These are phyloP conservation scores for Dioszegia aurantiaca DNA, from an alignment of 768 basidiomycete genomes.

Conservation along the genomic window DNA sequence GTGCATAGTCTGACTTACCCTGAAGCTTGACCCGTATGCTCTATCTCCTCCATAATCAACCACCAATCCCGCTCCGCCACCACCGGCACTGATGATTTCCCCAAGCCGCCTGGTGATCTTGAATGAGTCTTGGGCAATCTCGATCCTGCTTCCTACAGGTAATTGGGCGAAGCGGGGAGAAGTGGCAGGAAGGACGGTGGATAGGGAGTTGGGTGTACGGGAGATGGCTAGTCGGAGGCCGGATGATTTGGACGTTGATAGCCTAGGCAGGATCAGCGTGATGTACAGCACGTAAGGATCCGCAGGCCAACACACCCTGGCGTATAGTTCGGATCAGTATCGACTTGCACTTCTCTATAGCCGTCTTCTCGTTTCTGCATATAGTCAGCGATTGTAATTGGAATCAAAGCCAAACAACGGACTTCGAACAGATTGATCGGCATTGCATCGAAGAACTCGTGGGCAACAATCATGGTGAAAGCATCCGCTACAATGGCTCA, in stretches of 20 bases:
- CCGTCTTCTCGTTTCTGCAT: conserved; percentile 61
- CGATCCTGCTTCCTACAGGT: conserved; percentile 69
- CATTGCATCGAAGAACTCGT: conserved; percentile 96
- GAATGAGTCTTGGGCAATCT: conserved; percentile 72
- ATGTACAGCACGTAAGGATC: conserved; percentile 13
- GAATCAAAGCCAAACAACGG: conserved; percentile 19
- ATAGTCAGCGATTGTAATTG: background rate
- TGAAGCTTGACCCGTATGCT: conserved; percentile 69
- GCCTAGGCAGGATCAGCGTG: conserved; percentile 4
- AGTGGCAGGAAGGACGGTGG: conserved; percentile 57
- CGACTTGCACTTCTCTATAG: conserved; percentile 82
- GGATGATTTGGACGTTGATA: conserved; percentile 39
- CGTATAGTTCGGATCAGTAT: conserved; percentile 29
- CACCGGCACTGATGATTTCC: conserved; percentile 58
- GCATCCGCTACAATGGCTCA: conserved; percentile 41
- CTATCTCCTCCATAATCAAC: conserved; percentile 83
- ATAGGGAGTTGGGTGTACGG: conserved; percentile 59
- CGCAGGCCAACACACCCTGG: conserved; percentile 10
- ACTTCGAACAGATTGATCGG: conserved; percentile 89
- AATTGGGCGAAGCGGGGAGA: conserved; percentile 69
- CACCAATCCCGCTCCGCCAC: conserved; percentile 63
- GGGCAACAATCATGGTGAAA: conserved; percentile 85
- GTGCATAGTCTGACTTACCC: conserved; percentile 59
- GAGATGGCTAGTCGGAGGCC: conserved; percentile 67
- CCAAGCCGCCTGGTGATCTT: conserved; percentile 68